phyloP scores from a whole-genome alignment of 176 grass and related monocot species.

The Bolboschoenus planiculmis region DNA sequence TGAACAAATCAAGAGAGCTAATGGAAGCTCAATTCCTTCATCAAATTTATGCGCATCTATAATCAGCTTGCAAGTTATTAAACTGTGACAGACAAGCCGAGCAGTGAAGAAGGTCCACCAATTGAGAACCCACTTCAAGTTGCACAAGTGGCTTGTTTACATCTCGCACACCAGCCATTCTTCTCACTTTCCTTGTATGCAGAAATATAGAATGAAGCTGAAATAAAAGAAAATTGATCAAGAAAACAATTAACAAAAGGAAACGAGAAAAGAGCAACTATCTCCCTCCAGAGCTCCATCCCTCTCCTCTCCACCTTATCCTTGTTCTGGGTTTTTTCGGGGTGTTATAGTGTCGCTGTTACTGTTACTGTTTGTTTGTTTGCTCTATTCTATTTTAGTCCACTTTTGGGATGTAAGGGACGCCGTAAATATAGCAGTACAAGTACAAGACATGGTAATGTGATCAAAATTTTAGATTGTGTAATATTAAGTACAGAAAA shows the following conservation, averaged over 20 bases:
- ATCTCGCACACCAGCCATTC: conserved; percentile 71
- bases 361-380: not conserved
- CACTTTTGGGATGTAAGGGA: not conserved
- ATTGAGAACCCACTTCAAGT: conserved; percentile 86
- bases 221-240: conserved; percentile 28
- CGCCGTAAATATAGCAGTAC: not conserved
- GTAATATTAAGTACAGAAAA: not conserved
- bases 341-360: not conserved
- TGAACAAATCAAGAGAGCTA: conserved; percentile 78
- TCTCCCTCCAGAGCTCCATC: not conserved
- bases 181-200: conserved; percentile 72
- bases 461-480: not conserved
- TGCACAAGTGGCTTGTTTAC: conserved; percentile 47
- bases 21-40: conserved; percentile 69
- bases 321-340: not conserved
- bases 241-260: not conserved
- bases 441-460: not conserved
- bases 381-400: not conserved
- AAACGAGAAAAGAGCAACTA: not conserved
- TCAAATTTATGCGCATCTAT: conserved; percentile 73
- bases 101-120: conserved; percentile 62
- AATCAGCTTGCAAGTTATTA: conserved; percentile 77
- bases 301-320: not conserved
- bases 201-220: conserved; percentile 94
- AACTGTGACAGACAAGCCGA: conserved; percentile 59